These are phyloP conservation scores for Fusarium nanum DNA, from an alignment of 2,329 filamentous ascomycete species.

Conservation along the genomic window DNA sequence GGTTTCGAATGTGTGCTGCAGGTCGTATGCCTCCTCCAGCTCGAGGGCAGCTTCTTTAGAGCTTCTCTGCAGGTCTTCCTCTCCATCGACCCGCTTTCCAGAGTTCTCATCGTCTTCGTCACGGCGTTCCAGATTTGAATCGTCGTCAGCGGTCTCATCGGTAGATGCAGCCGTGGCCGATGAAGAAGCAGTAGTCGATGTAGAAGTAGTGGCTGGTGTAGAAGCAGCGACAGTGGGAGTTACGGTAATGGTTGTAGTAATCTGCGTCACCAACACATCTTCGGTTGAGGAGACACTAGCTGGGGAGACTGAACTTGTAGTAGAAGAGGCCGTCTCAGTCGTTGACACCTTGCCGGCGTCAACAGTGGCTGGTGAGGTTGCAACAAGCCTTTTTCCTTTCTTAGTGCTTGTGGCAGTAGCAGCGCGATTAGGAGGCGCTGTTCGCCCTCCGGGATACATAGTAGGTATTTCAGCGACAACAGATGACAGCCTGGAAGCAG, in stretches of 20 bases:
- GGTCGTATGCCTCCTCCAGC: not conserved
- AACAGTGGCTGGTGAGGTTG: not conserved
- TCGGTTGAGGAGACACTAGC: not conserved
- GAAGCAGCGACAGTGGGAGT: not conserved
- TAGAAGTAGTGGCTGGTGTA: not conserved
- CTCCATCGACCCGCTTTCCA: not conserved
- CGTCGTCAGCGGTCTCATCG: not conserved
- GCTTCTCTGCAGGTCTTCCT: not conserved
- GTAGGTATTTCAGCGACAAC: not conserved
- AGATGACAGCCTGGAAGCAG: too few relatives aligned
- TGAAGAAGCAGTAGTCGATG: not conserved
- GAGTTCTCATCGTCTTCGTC: not conserved
- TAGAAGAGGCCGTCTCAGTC: not conserved
- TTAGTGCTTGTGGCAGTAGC: not conserved
- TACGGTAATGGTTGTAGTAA: constrained; percentile 17
- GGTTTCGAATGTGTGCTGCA: not conserved
- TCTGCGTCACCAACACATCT: not conserved
- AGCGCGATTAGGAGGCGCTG: not conserved
- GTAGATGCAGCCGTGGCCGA: not conserved
- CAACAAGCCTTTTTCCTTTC: not conserved
- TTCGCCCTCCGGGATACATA: constrained; percentile 6
- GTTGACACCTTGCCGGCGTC: not conserved
- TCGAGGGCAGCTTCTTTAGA: not conserved
- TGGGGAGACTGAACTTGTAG: not conserved
- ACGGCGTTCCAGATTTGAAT: not conserved